Evolutionary conservation across 164 flowering plant genomes (phyloP), one percentile per base, ranked within the genome.

Genomic region (Amborella trichopoda): DNA sequence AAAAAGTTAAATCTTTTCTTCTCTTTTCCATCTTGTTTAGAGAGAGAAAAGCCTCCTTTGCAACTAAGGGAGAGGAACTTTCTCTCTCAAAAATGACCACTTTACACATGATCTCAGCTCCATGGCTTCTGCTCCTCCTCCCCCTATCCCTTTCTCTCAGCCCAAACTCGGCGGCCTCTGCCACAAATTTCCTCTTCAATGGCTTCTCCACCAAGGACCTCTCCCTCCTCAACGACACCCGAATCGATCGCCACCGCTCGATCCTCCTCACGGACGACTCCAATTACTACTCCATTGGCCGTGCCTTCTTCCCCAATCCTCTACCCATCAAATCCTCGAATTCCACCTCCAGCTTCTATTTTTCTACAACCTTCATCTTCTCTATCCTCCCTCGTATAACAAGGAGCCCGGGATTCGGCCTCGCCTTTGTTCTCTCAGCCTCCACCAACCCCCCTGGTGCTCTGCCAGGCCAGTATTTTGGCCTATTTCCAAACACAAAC

Each of bases 361-460:
- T 86, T 54, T 74, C 91, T 1, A 83, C 93, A 22, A 76, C 84
- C 1, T 83, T 83, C 53, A 66, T 87, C 40, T 83, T 83, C 67
- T 87, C 96, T 0, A 23, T 87, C 37, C 63, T 83, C 26, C 87
- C 83, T 2, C 54, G 72, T 8, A 62, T 67, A 53, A 30, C 49
- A 27, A 43, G 69, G 20, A 72, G 70, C 46, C 94, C 96, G 0
- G 81, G 88, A 3, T 83, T 83, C 52, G 94, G 93, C 41, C 62
- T 87, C 46, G 75, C 74, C 13, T 83, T 87, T 44, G 76, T 83
- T 21, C 74, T 83, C 58, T 70, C 90, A 42, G 65, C 68, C 45
- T 56, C 76, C 20, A 81, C 83, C 10, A 54, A 62, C 1, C 90
- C 83, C 0, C 69, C 75, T 3, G 70, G 63, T 3, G 87, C 83